Evolutionary conservation across 331 rosid genomes (phyloP), one percentile per base, ranked within the genome.

Genomic region (Quercus lobata): DNA sequence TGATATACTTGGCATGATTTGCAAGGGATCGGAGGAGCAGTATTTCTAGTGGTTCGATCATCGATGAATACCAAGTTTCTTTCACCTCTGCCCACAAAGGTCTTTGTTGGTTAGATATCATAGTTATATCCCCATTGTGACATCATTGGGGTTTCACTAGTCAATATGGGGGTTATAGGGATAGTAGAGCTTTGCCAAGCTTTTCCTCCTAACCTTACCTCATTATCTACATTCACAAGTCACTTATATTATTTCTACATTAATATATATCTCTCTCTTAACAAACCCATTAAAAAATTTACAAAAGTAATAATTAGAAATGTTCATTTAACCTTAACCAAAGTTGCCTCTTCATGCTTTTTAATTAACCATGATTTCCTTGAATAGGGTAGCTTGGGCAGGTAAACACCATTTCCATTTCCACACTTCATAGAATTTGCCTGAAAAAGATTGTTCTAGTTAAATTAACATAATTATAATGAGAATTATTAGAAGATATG

Each of bases 151-250:
- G 21, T 24, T 62, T 27, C 52, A 34, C 27, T 68, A 35, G 72
- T 68, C 72, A 68, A 34, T 34, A 34, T 35, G 53, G 71, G 7
- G 53, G 53, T 68, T 66, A 68, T 12, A 60, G 27, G 72, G 72
- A 19, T n/a, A 35, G 52, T 68, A 68, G 53, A 34, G 72, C 14
- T 66, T 32, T 12, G 12, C 71, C 25, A 22, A 21, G 72, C 21
- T 32, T 68, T 68, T 68, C 72, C 72, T 68, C 44, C 72, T 68
- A 34, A 34, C 44, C 72, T 34, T 19, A 68, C 72, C 72, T 68
- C 72, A 68, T 68, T 68, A 22, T 32, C 37, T 49, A 34, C 27
- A 7, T 68, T 19, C 72, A 68, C 72, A 68, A 68, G 72, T 11
- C 22, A 65, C 24, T 9, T 68, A 18, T 32, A 8, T 4, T 29